Evolutionary conservation across 1,284 basidiomycete genomes (phyloP), one percentile per base, ranked within the genome.

Genomic region (Spongispora temasekensis): DNA sequence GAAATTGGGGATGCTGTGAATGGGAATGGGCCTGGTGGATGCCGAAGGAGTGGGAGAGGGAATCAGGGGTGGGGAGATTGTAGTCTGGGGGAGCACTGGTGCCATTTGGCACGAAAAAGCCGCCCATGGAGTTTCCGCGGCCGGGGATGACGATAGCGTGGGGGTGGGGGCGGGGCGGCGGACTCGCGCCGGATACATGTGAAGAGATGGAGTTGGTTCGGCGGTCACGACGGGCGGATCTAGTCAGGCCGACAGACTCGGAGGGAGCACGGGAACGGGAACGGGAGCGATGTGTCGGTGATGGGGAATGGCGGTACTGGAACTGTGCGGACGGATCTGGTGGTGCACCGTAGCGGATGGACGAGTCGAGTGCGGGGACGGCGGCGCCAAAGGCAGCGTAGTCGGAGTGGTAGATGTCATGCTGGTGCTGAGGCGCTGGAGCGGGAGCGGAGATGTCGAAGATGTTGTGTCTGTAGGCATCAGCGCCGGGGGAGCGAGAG

Each of bases 111-210:
- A 75, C 74, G 27, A 75, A 75, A 61, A 74, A 75, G 53, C 67
- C 70, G 0, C 71, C 73, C 71, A 75, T 73, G 48, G 69, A 3
- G 58, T 64, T 67, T 57, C 62, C 64, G 42, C 71, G 64, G 30
- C 79, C 77, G 1, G 86, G 87, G 63, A 88, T 89, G 57, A 87
- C 76, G 67, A 88, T 86, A 19, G 84, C 84, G 66, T 82, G 81
- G 1, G 80, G 78, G 40, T 73, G 72, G 1, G 74, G 74, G 27
- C 75, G 74, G 27, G 80, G 80, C 17, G 81, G 81, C 35, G 80
- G 78, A 46, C 76, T 76, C 15, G 79, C 79, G 48, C 78, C 75
- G 59, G 81, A 81, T 17, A 88, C 78, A 65, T 80, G 61, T 63
- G 79, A 62, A 72, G 76, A 82, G 34, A 88, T 78, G 67, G 80